Evolutionary conservation across 306 rosid species (phyloP).

Genomic region (peach (Prunus persica)): DNA sequence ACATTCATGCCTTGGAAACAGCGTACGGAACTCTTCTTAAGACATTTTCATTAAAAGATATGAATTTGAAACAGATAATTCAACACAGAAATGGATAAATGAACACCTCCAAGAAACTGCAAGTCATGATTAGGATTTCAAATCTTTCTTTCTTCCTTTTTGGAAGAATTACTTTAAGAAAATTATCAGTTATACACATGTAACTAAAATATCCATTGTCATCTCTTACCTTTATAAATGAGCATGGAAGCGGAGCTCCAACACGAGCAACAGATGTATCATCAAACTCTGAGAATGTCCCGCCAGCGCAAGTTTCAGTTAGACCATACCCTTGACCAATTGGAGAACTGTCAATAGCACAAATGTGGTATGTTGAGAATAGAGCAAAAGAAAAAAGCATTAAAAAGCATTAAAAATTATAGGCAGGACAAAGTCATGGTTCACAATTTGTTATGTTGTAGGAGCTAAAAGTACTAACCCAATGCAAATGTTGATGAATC

Average conservation of each 20-base stretch:
- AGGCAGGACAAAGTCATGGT: neutral
- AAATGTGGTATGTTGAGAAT: conserved; percentile 7
- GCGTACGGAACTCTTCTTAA: neutral
- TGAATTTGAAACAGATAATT: neutral
- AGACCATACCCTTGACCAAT: conserved; percentile 99
- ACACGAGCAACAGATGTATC: conserved; percentile 91
- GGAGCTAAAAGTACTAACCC: conserved; percentile 47
- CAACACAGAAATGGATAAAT: neutral
- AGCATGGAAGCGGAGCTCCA: conserved; percentile 97
- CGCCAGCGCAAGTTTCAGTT: conserved; percentile 95
- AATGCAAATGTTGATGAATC: conserved; percentile 96
- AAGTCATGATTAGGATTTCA: neutral
- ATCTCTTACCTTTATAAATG: conserved; percentile 67
- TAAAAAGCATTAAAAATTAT: too few species aligned
- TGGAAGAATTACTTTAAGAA: neutral
- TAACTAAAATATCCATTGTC: conserved; percentile 12
- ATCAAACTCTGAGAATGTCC: conserved; percentile 83
- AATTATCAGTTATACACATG: conserved; percentile 5
- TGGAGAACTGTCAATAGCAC: conserved; percentile 61
- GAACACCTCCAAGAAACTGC: neutral
- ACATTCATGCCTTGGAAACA: neutral
- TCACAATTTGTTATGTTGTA: neutral
- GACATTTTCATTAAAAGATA: neutral
- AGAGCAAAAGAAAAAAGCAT: neutral
- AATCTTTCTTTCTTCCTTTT: neutral